Conservation (phyloP, 495 filamentous ascomycete species). For the Aspergillus carlsbadensis region DNA sequence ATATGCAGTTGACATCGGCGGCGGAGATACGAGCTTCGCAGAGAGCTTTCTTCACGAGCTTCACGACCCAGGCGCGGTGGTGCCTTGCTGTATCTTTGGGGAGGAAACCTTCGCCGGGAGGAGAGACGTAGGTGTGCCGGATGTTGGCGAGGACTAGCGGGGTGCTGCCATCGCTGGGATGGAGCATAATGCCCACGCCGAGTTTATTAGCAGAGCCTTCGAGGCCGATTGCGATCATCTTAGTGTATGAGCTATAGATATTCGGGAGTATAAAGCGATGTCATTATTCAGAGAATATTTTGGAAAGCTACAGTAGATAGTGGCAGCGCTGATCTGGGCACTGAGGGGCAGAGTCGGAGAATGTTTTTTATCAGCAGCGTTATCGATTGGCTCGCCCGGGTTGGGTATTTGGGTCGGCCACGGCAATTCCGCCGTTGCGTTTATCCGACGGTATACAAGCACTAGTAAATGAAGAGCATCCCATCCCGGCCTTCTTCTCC, state of each 20-base stretch:
- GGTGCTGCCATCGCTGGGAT: constrained; percentile 60
- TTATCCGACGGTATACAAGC: constrained; percentile 29
- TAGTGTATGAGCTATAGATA: constrained; percentile 10
- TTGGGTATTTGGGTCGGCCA: background rate
- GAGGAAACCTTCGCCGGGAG: constrained; percentile 90
- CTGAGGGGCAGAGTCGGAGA: constrained; percentile 18
- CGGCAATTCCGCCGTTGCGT: constrained; percentile 23
- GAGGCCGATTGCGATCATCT: constrained; percentile 84
- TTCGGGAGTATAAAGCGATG: background rate
- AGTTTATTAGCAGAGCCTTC: constrained; percentile 98
- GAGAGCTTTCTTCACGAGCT: constrained; percentile 74
- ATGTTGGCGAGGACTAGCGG: constrained; percentile 88
- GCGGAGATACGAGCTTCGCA: constrained; percentile 60
- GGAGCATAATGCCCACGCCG: constrained; percentile 87
- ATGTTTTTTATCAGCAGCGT: constrained; percentile 25
- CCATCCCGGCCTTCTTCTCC: constrained; percentile 15
- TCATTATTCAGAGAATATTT: background rate
- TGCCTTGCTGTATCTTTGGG: constrained; percentile 94
- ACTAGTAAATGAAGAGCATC: constrained; percentile 5
- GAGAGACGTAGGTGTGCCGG: constrained; percentile 88
- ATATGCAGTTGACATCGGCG: constrained; percentile 80
- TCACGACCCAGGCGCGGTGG: constrained; percentile 82
- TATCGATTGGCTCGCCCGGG: constrained; percentile 25
- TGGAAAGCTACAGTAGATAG: background rate
- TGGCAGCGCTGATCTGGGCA: background rate